Base-by-base conservation (phyloP, 257 asterid genomes). In the Primulina tabacum region DNA sequence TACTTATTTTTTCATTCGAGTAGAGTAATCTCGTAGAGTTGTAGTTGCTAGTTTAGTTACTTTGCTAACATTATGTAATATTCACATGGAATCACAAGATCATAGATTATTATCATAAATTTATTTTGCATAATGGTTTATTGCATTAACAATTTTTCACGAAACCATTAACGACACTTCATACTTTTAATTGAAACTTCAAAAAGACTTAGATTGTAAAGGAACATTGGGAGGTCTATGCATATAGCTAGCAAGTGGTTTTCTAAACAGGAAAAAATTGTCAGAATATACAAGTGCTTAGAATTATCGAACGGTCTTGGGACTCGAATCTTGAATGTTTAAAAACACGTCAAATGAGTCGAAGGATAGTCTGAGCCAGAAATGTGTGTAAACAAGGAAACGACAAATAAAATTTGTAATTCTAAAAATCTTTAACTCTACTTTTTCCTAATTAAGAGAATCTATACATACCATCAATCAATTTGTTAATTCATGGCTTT, bases 361-460 rank as follows among this genome's bases (percentile, higher is more conserved):
- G 6, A 16, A 69, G 6, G 6, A 64, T 16, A 37, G 4, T 28
- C 26, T 0, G 12, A 20, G 74, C 5, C 40, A 73, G 24, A 63
- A 73, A 68, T n/a, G 60, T 33, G 50, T 16, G 60, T 30, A 30
- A 62, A 37, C 61, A 68, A 74, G 8, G 34, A 24, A 33, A 67
- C 35, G 40, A 21, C 35, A 37, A 58, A 58, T 16, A 28, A 50
- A 50, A 16, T 16, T 33, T 32, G 33, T 17, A 60, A 62, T 68
- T 67, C 12, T 28, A 43, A 56, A 29, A 69, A 63, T 63, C 66
- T 32, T 63, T 57, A 34, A 52, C 62, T 62, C 17, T 9, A 24
- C n/a, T 43, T 67, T 71, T 71, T 26, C 65, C 69, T 70, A 33
- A 59, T 57, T 28, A 73, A 73, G 11, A 65, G 8, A 65, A 40